A percentile compares a stretch with the other conserved stretches of the same genome.
Evolutionary conservation across 202 grass and related monocot genomes (phyloP).

Genomic region (Dendrocalamus latiflorus): DNA sequence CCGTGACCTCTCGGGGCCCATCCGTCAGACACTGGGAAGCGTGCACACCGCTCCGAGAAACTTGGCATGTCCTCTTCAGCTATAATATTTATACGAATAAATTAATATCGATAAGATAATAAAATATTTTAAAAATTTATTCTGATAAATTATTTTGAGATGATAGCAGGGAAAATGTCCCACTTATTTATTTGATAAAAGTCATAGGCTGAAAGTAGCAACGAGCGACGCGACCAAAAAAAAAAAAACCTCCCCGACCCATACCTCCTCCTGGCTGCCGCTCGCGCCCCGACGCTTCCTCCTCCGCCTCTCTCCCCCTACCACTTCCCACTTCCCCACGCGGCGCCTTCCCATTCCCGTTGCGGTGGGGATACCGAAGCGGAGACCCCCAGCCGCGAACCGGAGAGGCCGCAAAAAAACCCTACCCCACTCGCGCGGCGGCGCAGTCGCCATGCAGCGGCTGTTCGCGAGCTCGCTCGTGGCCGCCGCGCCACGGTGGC

Average conservation of each 20-base stretch:
- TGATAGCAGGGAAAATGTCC: too few relatives aligned
- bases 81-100: too few relatives aligned
- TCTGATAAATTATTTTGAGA: too few relatives aligned
- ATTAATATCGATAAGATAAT: too few relatives aligned
- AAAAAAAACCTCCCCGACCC: not conserved
- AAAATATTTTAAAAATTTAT: too few relatives aligned
- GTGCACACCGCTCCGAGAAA: not conserved
- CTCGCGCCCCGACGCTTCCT: conserved; percentile 18
- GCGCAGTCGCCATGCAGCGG: conserved; percentile 70
- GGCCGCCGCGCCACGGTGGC: conserved; percentile 57
- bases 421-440: conserved; percentile 1
- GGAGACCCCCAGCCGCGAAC: not conserved
- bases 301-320: not conserved
- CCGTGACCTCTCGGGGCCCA: not conserved
- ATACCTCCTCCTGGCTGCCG: not conserved
- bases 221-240: not conserved
- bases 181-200: too few relatives aligned
- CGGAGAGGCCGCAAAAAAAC: conserved; percentile 13
- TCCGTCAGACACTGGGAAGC: not conserved
- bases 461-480: conserved; percentile 55
- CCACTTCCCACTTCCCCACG: not conserved
- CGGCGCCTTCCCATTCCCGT: not conserved
- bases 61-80: too few relatives aligned
- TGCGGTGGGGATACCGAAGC: conserved; percentile 23
- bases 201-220: too few relatives aligned